Evolutionary conservation across 345 rosid species (phyloP).

Genomic region (Populus alba): DNA sequence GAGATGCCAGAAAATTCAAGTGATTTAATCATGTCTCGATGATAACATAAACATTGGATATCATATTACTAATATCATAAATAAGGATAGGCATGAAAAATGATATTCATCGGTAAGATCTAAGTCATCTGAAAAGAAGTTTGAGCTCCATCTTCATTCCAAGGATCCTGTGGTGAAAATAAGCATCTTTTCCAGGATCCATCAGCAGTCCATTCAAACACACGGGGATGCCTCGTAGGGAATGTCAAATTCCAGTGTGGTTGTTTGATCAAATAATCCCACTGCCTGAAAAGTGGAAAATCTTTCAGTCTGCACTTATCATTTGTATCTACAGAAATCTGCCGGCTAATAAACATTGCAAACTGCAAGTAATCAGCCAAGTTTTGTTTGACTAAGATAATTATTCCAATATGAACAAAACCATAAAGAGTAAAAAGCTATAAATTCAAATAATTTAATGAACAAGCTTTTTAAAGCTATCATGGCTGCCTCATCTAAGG

Average conservation of each 20-base stretch:
- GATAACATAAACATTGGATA: too few relatives aligned
- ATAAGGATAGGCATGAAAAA: too few relatives aligned
- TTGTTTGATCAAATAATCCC: constrained; percentile 52
- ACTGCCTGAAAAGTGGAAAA: constrained; percentile 41
- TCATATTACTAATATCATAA: too few relatives aligned
- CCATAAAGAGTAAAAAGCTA: not conserved
- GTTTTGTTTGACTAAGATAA: too few relatives aligned
- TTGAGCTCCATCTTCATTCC: not conserved
- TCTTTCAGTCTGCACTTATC: not conserved
- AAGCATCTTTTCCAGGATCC: constrained; percentile 57
- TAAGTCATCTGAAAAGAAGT: not conserved
- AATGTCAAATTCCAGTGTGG: constrained; percentile 66
- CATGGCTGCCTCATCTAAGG: too few relatives aligned
- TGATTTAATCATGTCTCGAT: too few relatives aligned
- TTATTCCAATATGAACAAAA: not conserved
- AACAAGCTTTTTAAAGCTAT: not conserved
- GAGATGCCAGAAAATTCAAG: not conserved
- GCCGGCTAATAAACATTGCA: too few relatives aligned
- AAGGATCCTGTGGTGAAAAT: not conserved
- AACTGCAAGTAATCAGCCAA: not conserved
- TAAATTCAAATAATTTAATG: not conserved
- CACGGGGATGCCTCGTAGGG: constrained; percentile 54
- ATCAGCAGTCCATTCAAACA: constrained; percentile 51
- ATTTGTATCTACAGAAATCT: not conserved
- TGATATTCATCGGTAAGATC: not conserved